Evolutionary conservation across 78 protist species (phyloP).

Genomic region (Dictyostelium intermedium): DNA sequence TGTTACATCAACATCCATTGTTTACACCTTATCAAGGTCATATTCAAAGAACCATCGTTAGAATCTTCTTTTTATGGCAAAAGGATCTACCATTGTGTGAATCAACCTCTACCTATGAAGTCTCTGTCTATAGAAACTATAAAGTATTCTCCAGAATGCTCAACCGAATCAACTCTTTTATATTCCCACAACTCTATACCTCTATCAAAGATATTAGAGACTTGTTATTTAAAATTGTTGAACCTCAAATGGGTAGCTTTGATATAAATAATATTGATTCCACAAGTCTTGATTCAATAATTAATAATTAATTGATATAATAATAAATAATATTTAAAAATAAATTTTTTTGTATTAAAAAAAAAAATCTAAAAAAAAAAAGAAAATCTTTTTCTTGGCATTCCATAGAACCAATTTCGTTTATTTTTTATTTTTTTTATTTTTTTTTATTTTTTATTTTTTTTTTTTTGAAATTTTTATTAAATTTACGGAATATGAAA

Average conservation of each 20-base stretch:
- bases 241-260: constrained; percentile 28
- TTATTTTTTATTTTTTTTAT: no score
- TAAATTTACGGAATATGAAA: neutral
- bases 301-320: neutral
- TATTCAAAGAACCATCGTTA: constrained; percentile 58
- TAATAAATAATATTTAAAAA: neutral
- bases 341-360: neutral
- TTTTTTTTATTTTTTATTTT: neutral
- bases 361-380: neutral
- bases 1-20: constrained; percentile 32
- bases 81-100: constrained; percentile 65
- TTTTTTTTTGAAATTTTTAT: neutral
- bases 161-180: neutral
- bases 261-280: constrained; percentile 35
- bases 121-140: constrained; percentile 43
- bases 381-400: no score
- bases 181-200: constrained; percentile 23
- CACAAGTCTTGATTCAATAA: constrained; percentile 12
- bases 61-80: constrained; percentile 62
- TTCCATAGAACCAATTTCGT: no score
- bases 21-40: constrained; percentile 51
- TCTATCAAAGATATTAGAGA: constrained; percentile 22
- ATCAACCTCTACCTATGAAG: constrained; percentile 44
- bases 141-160: constrained; percentile 70
- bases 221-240: constrained; percentile 16